phyloP scores from a whole-genome alignment of 331 rosid genomes.

The Pyrus hybrid region DNA sequence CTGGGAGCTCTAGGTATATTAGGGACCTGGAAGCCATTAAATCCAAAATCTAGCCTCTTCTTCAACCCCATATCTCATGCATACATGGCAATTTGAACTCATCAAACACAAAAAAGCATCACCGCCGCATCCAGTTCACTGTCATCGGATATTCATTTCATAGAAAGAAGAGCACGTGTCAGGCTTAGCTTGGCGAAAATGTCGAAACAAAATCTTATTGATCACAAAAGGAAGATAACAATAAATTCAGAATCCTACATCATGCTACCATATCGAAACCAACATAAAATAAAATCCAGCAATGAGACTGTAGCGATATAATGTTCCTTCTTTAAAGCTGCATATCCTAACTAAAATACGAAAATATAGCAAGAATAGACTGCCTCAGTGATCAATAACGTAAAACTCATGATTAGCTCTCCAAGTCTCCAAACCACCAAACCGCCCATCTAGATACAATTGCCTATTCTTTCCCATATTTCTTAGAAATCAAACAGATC shows the following conservation, averaged over 20 bases:
- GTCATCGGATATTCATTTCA: slow-evolving; percentile 8
- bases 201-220: background rate
- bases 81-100: slow-evolving; percentile 29
- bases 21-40: too few species aligned
- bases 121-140: slow-evolving; percentile 29
- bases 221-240: background rate
- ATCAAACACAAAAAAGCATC: slow-evolving; percentile 36
- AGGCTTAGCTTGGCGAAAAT: background rate
- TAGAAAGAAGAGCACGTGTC: background rate
- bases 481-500: too few species aligned
- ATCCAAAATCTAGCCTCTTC: slow-evolving; percentile 57
- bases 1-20: too few species aligned
- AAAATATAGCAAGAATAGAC: background rate
- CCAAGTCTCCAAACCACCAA: too few species aligned
- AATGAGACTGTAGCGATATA: background rate
- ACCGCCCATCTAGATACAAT: too few species aligned
- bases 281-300: background rate
- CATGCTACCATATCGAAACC: background rate
- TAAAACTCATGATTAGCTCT: too few species aligned
- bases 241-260: background rate
- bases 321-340: background rate
- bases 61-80: slow-evolving; percentile 78
- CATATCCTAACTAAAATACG: background rate
- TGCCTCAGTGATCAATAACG: background rate
- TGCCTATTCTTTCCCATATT: too few species aligned